A percentile compares a stretch with the other conserved stretches of the same genome.
phyloP scores from a whole-genome alignment of 2,329 filamentous ascomycete species.

The Boeremia exigua region DNA sequence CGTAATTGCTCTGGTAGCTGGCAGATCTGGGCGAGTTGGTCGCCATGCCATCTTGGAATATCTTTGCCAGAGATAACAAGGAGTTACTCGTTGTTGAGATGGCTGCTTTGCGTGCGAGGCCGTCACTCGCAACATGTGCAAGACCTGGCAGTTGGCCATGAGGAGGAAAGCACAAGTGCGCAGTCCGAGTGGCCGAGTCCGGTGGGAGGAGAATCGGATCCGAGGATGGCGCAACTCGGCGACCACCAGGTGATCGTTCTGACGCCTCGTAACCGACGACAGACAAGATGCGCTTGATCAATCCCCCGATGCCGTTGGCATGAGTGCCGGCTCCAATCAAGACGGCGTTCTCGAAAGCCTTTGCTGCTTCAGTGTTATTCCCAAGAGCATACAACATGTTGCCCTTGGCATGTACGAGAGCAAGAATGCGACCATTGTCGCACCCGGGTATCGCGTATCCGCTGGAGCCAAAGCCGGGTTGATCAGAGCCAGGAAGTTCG shows the following conservation, averaged over 20 bases:
- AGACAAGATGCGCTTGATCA: constrained; percentile 78
- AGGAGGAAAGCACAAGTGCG: constrained; percentile 79
- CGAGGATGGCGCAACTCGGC: constrained; percentile 42
- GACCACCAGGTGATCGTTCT: constrained; percentile 42
- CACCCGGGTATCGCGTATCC: constrained; percentile 83
- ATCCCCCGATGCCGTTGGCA: constrained; percentile 72
- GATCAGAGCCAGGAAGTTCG: constrained; percentile 50
- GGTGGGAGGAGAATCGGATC: constrained; percentile 81
- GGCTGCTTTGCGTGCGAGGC: constrained; percentile 76
- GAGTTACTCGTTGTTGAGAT: constrained; percentile 96
- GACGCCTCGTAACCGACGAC: constrained; percentile 61
- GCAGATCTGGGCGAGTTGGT: constrained; percentile 65
- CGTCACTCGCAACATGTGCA: constrained; percentile 68
- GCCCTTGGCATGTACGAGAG: constrained; percentile 96
- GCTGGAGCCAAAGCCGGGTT: constrained; percentile 73
- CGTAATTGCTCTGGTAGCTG: constrained; percentile 68
- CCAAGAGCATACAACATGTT: constrained; percentile 95
- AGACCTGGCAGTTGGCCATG: constrained; percentile 82
- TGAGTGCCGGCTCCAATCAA: constrained; percentile 80
- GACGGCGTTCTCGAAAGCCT: constrained; percentile 93
- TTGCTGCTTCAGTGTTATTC: constrained; percentile 78
- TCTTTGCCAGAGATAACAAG: constrained; percentile 91
- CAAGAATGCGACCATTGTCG: constrained; percentile 91
- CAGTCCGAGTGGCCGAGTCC: constrained; percentile 81
- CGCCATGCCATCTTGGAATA: constrained; percentile 95